Evolutionary conservation across 148 eudicot species (phyloP), one percentile per base, ranked within the genome.

Genomic region (Rhododendron simsii): DNA sequence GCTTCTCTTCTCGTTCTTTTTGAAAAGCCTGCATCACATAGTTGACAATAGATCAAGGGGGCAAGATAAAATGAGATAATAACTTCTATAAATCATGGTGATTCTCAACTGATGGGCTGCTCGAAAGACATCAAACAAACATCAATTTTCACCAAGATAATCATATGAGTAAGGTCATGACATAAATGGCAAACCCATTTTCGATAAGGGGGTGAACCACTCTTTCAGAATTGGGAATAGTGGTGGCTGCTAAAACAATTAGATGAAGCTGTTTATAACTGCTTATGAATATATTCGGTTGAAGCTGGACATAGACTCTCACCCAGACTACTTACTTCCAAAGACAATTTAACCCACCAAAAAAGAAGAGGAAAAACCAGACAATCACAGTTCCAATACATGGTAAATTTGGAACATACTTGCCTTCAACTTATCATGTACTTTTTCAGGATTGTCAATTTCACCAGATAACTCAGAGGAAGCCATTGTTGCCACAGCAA

Each of bases 401-500:
- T 39, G 6, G 48, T 50, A 47, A 77, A 78, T 61, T 57, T 71
- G 65, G 3, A 80, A 79, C 57, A 92, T 81, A 91, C 95, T 90
- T 92, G 89, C 99, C 98, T 96, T 95, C 85, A 97, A 92, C 75
- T 88, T 95, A 55, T 97, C 98, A 82, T 93, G 91, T 83, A 95
- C 80, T 83, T 83, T 91, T 55, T 95, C 96, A 21, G 96, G 94
- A 88, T 84, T 94, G 82, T 93, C 98, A 86, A 83, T 87, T 71
- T 93, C 98, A 88, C 86, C 80, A 84, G 90, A 88, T 44, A 93
- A 84, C 82, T 95, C 98, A 75, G 96, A 88, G 26, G 99, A 94
- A 79, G 99, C 99, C 98, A 97, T 97, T 61, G 98, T 92, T 39
- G 99, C 98, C 79, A 97, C 96, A 67, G 98, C 92, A 86, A 95